A percentile compares a stretch with the other conserved stretches of the same genome.
Evolutionary conservation across 2,329 filamentous ascomycete genomes (phyloP).

Genomic region (Didymellaceae sp.): DNA sequence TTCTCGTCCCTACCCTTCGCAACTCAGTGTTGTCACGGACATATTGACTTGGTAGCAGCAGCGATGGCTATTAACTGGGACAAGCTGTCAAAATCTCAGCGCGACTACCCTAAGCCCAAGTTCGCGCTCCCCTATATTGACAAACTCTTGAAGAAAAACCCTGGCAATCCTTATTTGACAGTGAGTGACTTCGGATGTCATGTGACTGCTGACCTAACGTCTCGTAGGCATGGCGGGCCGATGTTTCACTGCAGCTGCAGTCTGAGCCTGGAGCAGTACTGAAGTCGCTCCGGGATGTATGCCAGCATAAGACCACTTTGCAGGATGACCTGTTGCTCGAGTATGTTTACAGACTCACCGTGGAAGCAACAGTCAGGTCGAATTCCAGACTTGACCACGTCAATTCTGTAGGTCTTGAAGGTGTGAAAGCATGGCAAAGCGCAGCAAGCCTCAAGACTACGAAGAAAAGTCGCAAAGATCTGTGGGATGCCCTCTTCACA

Average conservation of each 20-base stretch:
- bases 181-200: slow-evolving; percentile 20
- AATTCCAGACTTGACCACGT: slow-evolving; percentile 5
- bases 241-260: slow-evolving; percentile 30
- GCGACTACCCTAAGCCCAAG: slow-evolving; percentile 44
- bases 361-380: slow-evolving; percentile 26
- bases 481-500: slow-evolving; percentile 39
- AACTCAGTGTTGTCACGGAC: slow-evolving; percentile 6
- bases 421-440: slow-evolving; percentile 38
- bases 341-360: slow-evolving; percentile 34
- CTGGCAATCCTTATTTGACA: slow-evolving; percentile 45
- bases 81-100: slow-evolving; percentile 40
- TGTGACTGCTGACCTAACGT: slow-evolving; percentile 4
- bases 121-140: slow-evolving; percentile 41
- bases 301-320: slow-evolving; percentile 30
- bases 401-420: slow-evolving; percentile 27
- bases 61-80: slow-evolving; percentile 47
- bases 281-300: slow-evolving; percentile 24
- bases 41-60: slow-evolving; percentile 1
- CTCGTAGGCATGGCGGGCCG: slow-evolving; percentile 42
- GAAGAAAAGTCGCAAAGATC: slow-evolving; percentile 30
- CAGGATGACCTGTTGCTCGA: slow-evolving; percentile 36
- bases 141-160: slow-evolving; percentile 45
- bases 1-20: slow-evolving; percentile 17
- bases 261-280: slow-evolving; percentile 17
- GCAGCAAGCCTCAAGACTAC: slow-evolving; percentile 33